A percentile compares a stretch with the other conserved stretches of the same genome.
Conservation (phyloP, 805 yeast species). For the Tetrapisispora pingtungensis region DNA sequence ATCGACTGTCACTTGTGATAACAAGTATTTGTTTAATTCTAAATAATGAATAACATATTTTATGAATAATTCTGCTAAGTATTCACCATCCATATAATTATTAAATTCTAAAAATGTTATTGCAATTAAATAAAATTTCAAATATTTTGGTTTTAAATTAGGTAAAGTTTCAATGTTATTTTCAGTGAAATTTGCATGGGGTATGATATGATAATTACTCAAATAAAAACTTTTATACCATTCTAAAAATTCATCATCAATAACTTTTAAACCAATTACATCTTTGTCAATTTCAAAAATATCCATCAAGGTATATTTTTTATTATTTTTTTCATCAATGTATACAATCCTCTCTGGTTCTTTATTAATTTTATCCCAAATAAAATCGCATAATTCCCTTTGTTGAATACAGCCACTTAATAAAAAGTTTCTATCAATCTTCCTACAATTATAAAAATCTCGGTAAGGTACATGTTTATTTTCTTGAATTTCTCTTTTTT, state of each 20-base stretch:
- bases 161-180: conserved; percentile 10
- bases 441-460: conserved; percentile 87
- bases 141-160: conserved; percentile 13
- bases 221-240: conserved; percentile 20
- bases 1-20: conserved; percentile 31
- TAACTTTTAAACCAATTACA: conserved; percentile 24
- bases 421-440: conserved; percentile 51
- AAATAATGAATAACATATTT: conserved; percentile 26
- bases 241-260: conserved; percentile 22
- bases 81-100: conserved; percentile 32
- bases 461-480: conserved; percentile 33
- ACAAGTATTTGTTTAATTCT: conserved; percentile 33
- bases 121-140: conserved; percentile 25
- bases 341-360: conserved; percentile 32
- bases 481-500: conserved; percentile 28
- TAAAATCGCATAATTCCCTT: conserved; percentile 29
- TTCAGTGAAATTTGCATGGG: conserved; percentile 3
- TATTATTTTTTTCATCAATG: conserved; percentile 7
- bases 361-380: conserved; percentile 28
- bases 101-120: conserved; percentile 30
- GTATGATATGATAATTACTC: conserved; percentile 15
- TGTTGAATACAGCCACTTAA: conserved; percentile 24
- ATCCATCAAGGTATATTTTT: conserved; percentile 15
- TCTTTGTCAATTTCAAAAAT: conserved; percentile 13
- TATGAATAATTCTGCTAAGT: conserved; percentile 27